phyloP scores from a whole-genome alignment of 2,329 filamentous ascomycete species.

The Trichoderma oligosporum region DNA sequence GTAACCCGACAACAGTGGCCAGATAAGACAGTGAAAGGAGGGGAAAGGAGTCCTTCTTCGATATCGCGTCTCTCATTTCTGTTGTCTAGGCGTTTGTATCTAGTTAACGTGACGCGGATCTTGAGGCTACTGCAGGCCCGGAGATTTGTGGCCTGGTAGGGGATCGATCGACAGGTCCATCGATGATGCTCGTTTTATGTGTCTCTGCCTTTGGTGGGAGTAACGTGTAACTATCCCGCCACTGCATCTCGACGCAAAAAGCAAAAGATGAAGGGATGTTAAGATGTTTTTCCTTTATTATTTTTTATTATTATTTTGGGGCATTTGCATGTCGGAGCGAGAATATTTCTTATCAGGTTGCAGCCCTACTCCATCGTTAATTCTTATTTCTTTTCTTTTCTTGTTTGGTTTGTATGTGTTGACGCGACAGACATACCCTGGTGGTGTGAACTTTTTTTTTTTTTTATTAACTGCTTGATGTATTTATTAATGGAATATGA shows the following conservation, averaged over 20 bases:
- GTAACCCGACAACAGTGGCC: neutral
- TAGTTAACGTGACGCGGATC: neutral
- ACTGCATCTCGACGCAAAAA: too few relatives aligned
- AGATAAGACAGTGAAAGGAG: neutral
- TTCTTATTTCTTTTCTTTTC: neutral
- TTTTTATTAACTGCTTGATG: too few relatives aligned
- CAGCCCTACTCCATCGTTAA: neutral
- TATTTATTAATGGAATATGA: too few relatives aligned
- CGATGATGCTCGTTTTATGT: neutral
- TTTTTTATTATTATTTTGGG: too few relatives aligned
- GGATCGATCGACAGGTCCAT: neutral
- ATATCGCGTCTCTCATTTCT: neutral
- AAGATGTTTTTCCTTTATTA: too few relatives aligned
- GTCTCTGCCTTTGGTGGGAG: neutral
- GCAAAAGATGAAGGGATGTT: too few relatives aligned
- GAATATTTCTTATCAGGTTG: neutral
- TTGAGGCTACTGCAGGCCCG: neutral
- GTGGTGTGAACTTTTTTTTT: neutral
- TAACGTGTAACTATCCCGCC: neutral
- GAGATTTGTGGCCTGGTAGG: constrained; percentile 2
- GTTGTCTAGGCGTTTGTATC: neutral
- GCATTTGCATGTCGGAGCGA: neutral
- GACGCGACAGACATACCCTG: neutral
- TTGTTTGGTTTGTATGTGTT: neutral
- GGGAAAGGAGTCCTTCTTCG: neutral